Evolutionary conservation across 2,329 filamentous ascomycete genomes (phyloP).

Genomic region (Fusarium sp.): DNA sequence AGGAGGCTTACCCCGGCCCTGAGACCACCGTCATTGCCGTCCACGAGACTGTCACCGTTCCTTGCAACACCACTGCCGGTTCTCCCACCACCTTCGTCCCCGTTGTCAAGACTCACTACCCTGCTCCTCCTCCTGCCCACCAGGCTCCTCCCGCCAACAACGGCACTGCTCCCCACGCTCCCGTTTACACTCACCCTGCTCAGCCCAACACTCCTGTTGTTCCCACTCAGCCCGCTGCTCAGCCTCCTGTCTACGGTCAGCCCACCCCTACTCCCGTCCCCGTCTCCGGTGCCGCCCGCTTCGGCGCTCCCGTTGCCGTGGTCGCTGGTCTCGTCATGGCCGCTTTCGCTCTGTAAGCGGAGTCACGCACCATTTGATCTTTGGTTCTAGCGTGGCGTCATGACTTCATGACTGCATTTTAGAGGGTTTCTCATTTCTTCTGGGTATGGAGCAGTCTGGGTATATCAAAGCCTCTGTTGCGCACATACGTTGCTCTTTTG

Average conservation of each 20-base stretch:
- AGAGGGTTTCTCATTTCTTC: slow-evolving; percentile 48
- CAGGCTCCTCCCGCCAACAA: slow-evolving; percentile 36
- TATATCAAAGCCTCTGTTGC: slow-evolving; percentile 44
- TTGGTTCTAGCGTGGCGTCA: slow-evolving; percentile 46
- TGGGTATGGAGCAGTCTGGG: slow-evolving; percentile 44
- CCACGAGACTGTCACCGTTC: slow-evolving; percentile 38
- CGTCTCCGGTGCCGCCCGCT: slow-evolving; percentile 49
- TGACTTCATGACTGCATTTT: slow-evolving; percentile 50
- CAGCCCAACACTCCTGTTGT: slow-evolving; percentile 43
- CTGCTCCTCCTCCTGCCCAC: slow-evolving; percentile 15
- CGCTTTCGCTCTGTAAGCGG: slow-evolving; percentile 58
- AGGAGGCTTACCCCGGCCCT: slow-evolving; percentile 26
- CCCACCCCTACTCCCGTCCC: slow-evolving; percentile 41
- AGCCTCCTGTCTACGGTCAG: slow-evolving; percentile 43
- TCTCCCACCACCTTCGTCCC: slow-evolving; percentile 40
- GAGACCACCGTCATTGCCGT: slow-evolving; percentile 45
- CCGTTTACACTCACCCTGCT: slow-evolving; percentile 35
- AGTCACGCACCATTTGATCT: slow-evolving; percentile 32
- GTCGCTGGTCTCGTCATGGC: slow-evolving; percentile 58
- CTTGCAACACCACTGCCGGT: slow-evolving; percentile 45
- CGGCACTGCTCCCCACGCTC: slow-evolving; percentile 32
- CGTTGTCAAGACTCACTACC: slow-evolving; percentile 41
- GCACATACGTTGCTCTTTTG: slow-evolving; percentile 49
- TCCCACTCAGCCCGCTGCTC: slow-evolving; percentile 27
- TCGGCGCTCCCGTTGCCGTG: slow-evolving; percentile 55